Evolutionary conservation across 768 basidiomycete genomes (phyloP), one percentile per base, ranked within the genome.

Genomic region (Austroboletus festivus): DNA sequence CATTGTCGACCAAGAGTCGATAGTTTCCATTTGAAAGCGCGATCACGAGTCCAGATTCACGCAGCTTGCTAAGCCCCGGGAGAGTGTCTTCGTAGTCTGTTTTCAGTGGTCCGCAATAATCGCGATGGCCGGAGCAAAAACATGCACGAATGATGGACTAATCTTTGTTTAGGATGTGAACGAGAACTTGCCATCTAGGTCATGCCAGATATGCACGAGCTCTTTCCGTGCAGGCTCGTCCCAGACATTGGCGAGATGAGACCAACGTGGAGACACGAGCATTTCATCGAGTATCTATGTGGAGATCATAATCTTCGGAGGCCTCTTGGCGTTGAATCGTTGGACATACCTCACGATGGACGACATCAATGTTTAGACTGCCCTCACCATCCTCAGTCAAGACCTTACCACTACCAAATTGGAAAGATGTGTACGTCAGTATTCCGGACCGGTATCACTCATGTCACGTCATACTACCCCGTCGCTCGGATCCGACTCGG

Each of bases 1-100:
- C 83, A 79, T 85, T 75, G 56, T 86, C 82, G 0, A 81, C 63
- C 3, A 86, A 70, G 5, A 85, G 66, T 16, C 78, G 68, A 34
- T 83, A 70, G 55, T 80, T 86, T 8, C 83, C 85, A 50, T 86
- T 86, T 0, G 83, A 85, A 0, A 86, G 65, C 3, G 78, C 71
- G 2, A 72, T 72, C 12, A 85, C 73, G 42, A 83, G 71, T 0
- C 61, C 60, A 6, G 75, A 59, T 42, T 80, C 73, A 68, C 80
- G 81, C 42, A 86, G 62, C 4, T 68, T 68, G 38, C 71, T 55
- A 12, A 86, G 67, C 0, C 80, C 80, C 0, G 72, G 65, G 4
- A 71, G 52, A 5, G 75, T 57, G 55, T 86, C 85, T 4, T 77
- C 71, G 79, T 83, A 86, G 3, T 73, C 84, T 83, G 34, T 16